Evolutionary conservation across 1,139 yeast genomes (phyloP).

Genomic region (Yamadazyma dushanensis): DNA sequence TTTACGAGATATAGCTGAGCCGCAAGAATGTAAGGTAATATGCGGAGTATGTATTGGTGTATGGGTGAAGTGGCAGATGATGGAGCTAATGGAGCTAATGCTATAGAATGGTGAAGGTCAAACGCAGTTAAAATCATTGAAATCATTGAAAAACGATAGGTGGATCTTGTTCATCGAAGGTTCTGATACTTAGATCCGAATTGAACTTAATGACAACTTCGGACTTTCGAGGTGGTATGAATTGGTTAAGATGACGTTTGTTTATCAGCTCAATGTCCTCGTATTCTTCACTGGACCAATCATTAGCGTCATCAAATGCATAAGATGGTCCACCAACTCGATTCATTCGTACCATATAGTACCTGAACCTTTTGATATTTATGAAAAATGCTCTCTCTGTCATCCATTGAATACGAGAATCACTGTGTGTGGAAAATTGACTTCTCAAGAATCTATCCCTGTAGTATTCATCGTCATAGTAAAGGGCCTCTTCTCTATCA

Average conservation of each 20-base stretch:
- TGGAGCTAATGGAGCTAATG: no score
- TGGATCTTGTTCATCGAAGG: slow-evolving; percentile 2
- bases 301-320: background rate
- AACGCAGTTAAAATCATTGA: no score
- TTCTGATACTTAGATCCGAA: background rate
- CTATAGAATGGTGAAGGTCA: no score
- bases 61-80: no score
- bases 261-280: slow-evolving; percentile 2
- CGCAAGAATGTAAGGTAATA: no score
- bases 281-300: slow-evolving; percentile 2
- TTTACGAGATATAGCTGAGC: no score
- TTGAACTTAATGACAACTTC: slow-evolving; percentile 1
- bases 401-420: background rate
- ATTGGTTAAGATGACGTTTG: slow-evolving; percentile 1
- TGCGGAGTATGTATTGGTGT: no score
- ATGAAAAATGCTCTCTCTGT: background rate
- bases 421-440: no score
- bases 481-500: slow-evolving; percentile 11
- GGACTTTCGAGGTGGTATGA: background rate
- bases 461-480: slow-evolving; percentile 11
- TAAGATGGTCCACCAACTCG: background rate
- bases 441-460: background rate
- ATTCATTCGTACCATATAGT: slow-evolving; percentile 1
- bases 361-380: slow-evolving; percentile 3
- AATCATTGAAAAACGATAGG: background rate